A percentile compares a stretch with the other conserved stretches of the same genome.
These are phyloP conservation scores for Ascochyta rabiei DNA, from an alignment of 2,329 filamentous ascomycete species.

Conservation along the genomic window DNA sequence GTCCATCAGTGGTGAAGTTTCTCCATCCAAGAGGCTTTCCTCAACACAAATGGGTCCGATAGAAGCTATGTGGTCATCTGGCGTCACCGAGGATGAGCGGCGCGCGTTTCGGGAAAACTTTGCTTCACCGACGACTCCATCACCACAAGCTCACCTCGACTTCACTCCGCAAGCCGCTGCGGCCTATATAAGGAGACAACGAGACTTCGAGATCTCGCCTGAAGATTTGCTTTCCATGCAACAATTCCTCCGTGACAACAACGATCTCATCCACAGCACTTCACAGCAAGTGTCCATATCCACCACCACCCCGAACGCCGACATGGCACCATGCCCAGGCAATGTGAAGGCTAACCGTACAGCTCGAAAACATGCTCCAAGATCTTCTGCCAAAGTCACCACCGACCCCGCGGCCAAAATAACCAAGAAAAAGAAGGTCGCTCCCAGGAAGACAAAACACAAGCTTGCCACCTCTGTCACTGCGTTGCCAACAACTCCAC, in stretches of 20 bases:
- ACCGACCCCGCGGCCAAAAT: neutral
- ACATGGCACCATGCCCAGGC: neutral
- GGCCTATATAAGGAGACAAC: neutral
- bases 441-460: neutral
- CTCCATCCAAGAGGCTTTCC: neutral
- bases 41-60: neutral
- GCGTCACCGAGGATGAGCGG: neutral
- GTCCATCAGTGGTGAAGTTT: neutral
- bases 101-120: neutral
- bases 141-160: neutral
- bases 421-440: conserved; percentile 3
- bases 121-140: neutral
- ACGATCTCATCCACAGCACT: neutral
- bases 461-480: neutral
- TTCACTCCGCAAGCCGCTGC: neutral
- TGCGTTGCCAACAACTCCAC: neutral
- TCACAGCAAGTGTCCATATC: neutral
- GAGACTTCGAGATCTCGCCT: neutral
- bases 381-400: neutral
- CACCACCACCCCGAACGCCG: neutral
- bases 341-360: neutral
- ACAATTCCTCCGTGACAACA: neutral
- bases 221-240: neutral
- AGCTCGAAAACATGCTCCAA: neutral
- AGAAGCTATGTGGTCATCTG: conserved; percentile 16